Evolutionary conservation across 169 alveolate genomes (phyloP).

Genomic region (Cystoisospora suis): DNA sequence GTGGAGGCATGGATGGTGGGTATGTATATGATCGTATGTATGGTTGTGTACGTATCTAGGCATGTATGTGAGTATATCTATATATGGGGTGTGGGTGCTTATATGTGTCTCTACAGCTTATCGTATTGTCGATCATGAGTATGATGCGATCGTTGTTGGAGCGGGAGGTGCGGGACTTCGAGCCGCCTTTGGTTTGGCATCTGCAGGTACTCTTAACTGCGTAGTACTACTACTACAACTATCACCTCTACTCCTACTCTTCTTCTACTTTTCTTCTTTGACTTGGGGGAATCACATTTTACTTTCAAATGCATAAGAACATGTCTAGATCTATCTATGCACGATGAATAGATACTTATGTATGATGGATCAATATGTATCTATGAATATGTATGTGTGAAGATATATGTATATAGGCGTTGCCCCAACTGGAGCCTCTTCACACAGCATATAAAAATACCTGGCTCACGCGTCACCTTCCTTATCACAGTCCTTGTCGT

Average conservation of each 20-base stretch:
- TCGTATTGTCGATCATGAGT: conserved; percentile 81
- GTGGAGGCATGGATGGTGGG: not conserved
- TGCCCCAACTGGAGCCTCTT: no score
- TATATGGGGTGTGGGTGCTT: not conserved
- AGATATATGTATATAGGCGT: not conserved
- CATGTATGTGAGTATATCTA: not conserved
- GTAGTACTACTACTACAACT: not conserved
- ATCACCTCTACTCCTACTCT: not conserved
- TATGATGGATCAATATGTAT: no score
- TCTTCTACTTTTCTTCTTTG: not conserved
- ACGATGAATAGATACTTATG: not conserved
- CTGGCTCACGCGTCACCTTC: no score
- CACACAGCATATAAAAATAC: no score
- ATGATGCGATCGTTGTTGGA: conserved; percentile 97
- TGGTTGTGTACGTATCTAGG: not conserved
- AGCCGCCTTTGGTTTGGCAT: conserved; percentile 93
- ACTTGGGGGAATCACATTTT: not conserved
- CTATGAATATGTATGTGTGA: not conserved
- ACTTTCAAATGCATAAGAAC: not conserved
- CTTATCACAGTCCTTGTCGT: no score
- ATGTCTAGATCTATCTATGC: not conserved
- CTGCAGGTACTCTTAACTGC: conserved; percentile 33
- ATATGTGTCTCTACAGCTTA: not conserved
- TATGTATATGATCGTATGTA: not conserved
- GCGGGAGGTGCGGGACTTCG: conserved; percentile 99